Conservation (phyloP, 2,329 filamentous ascomycete species). For the Botrytis fragariae region DNA sequence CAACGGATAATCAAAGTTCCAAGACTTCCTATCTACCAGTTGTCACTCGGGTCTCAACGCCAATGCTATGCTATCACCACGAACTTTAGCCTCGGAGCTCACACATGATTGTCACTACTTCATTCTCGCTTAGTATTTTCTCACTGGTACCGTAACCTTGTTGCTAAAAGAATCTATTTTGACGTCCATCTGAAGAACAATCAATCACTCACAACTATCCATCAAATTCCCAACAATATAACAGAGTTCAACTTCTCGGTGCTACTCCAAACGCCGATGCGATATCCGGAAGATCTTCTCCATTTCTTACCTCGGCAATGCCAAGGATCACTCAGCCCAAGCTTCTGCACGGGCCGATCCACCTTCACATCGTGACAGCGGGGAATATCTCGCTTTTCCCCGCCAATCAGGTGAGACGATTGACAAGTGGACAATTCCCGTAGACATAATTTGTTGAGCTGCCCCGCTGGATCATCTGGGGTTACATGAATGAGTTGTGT, state of each 20-base stretch:
- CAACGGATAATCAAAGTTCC: neutral
- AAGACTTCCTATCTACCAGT: neutral
- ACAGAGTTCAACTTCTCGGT: neutral
- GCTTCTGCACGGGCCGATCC: neutral
- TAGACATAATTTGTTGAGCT: neutral
- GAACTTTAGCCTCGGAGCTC: neutral
- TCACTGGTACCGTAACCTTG: neutral
- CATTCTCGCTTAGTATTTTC: neutral
- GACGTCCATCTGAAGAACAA: neutral
- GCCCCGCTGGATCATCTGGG: neutral
- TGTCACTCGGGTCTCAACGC: slow-evolving; percentile 1
- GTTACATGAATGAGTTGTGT: neutral
- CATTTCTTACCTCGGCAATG: neutral
- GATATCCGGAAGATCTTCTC: neutral
- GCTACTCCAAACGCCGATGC: neutral
- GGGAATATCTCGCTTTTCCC: neutral
- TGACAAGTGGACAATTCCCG: neutral
- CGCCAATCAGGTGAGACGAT: neutral
- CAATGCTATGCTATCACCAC: neutral
- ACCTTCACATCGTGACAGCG: neutral
- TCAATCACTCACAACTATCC: neutral
- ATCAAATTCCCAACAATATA: neutral
- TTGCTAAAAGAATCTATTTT: neutral
- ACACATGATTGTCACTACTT: neutral
- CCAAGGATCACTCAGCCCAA: neutral